Percentiles rank a stretch among this genome's conserved stretches.
Conservation (phyloP, 1,284 basidiomycete genomes). For the Trichosporon sp. region DNA sequence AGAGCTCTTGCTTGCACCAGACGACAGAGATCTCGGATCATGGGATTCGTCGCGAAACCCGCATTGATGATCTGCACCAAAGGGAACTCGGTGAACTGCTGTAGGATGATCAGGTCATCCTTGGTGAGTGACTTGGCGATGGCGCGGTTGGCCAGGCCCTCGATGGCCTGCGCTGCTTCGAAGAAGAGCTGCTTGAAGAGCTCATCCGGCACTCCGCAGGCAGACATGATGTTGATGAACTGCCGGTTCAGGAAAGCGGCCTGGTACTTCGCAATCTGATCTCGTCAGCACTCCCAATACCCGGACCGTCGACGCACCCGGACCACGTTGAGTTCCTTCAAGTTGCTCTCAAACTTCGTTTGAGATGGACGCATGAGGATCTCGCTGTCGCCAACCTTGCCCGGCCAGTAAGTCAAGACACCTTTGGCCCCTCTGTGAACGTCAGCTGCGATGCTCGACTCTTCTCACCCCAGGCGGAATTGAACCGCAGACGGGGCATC, state of each 20-base stretch:
- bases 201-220: slow-evolving; percentile 36
- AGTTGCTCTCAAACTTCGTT: slow-evolving; percentile 41
- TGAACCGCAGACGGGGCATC: slow-evolving; percentile 43
- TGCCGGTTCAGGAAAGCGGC: slow-evolving; percentile 47
- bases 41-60: slow-evolving; percentile 39
- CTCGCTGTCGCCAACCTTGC: slow-evolving; percentile 25
- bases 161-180: slow-evolving; percentile 29
- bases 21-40: slow-evolving; percentile 38
- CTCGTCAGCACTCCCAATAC: background rate
- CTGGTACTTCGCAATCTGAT: slow-evolving; percentile 44
- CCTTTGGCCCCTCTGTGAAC: slow-evolving; percentile 44
- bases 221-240: slow-evolving; percentile 47
- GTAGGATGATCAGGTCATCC: slow-evolving; percentile 25
- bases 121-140: slow-evolving; percentile 13
- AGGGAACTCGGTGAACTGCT: slow-evolving; percentile 38
- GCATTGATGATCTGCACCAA: slow-evolving; percentile 32
- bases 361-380: slow-evolving; percentile 39
- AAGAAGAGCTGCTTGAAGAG: slow-evolving; percentile 40
- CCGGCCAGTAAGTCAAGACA: slow-evolving; percentile 42
- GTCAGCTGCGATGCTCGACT: background rate
- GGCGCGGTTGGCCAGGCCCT: slow-evolving; percentile 32
- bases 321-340: slow-evolving; percentile 39
- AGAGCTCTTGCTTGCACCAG: slow-evolving; percentile 42
- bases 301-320: slow-evolving; percentile 23
- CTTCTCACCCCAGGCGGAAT: slow-evolving; percentile 40